Evolutionary conservation across 768 basidiomycete genomes (phyloP), one percentile per base, ranked within the genome.

Genomic region (Boletellus ananas): DNA sequence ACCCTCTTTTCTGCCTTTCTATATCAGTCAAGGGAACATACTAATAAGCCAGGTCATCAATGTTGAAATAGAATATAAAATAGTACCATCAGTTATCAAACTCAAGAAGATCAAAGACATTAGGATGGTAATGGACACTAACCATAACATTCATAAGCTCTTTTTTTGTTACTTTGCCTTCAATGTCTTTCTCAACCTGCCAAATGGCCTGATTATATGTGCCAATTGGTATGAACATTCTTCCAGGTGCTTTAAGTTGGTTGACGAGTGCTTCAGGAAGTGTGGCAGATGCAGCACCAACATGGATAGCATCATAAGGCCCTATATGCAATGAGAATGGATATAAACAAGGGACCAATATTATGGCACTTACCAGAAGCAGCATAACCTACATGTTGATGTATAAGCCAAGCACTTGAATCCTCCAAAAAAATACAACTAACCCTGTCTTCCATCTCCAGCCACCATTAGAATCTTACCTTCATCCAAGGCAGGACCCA

Each of bases 191-290:
- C 61, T 94, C 90, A 13, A 95, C 72, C 54, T 89, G 83, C 59
- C 81, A 74, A 46, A 96, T 81, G 58, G 79, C 69, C 51, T 88
- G 83, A 13, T 56, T 57, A 13, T 67, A 59, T 1, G 72, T 75
- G 3, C 94, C 94, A 13, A 97, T 85, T 2, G 94, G 94, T 45
- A 97, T 90, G 71, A 97, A 94, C 87, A 97, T 92, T 45, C 84
- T 73, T 14, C 89, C 89, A 0, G 87, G 86, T 2, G 67, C 64
- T 23, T 84, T 84, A 3, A 93, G 81, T 60, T 95, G 94, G 13
- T 87, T 81, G 25, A 97, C 66, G 1, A 98, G 78, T 0, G 76
- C 66, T 18, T 78, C 66, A 0, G 94, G 94, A 13, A 93, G 69
- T 0, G 61, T 74, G 0, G 90, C 86, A 0, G 94, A 84, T 0